phyloP scores from a whole-genome alignment of 441 rosid species.

The Gossypium trilobum region DNA sequence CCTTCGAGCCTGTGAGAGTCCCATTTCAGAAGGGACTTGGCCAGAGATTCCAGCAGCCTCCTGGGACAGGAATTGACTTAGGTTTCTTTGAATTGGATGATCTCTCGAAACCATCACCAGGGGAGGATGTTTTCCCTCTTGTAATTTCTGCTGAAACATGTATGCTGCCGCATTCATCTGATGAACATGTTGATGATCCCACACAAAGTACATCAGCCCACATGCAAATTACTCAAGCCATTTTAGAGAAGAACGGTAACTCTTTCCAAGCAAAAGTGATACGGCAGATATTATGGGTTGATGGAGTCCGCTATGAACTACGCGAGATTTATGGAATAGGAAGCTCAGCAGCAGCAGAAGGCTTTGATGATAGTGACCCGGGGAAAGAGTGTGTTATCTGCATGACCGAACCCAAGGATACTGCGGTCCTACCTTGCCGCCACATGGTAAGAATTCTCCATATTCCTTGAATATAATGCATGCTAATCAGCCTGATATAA shows the following conservation, averaged over 20 bases:
- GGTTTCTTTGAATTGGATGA: conserved; percentile 77
- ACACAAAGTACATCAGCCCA: conserved; percentile 32
- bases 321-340: conserved; percentile 75
- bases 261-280: conserved; percentile 53
- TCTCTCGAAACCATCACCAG: conserved; percentile 63
- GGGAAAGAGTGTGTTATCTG: conserved; percentile 88
- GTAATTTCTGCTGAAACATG: conserved; percentile 74
- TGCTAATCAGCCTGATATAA: background rate
- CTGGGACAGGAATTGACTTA: conserved; percentile 76
- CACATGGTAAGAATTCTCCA: conserved; percentile 57
- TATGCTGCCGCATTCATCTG: conserved; percentile 19
- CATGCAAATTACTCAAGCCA: conserved; percentile 79
- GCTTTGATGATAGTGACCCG: conserved; percentile 50
- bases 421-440: conserved; percentile 74
- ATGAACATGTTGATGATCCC: conserved; percentile 27
- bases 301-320: conserved; percentile 70
- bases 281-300: conserved; percentile 74
- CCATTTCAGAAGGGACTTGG: conserved; percentile 65
- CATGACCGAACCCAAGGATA: conserved; percentile 84
- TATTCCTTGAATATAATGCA: conserved; percentile 5
- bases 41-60: conserved; percentile 66
- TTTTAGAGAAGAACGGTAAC: conserved; percentile 45
- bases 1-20: conserved; percentile 45
- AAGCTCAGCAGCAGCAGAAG: conserved; percentile 40
- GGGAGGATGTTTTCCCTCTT: conserved; percentile 77